Evolutionary conservation across 495 filamentous ascomycete genomes (phyloP).

Genomic region (Terfezia claveryi): DNA sequence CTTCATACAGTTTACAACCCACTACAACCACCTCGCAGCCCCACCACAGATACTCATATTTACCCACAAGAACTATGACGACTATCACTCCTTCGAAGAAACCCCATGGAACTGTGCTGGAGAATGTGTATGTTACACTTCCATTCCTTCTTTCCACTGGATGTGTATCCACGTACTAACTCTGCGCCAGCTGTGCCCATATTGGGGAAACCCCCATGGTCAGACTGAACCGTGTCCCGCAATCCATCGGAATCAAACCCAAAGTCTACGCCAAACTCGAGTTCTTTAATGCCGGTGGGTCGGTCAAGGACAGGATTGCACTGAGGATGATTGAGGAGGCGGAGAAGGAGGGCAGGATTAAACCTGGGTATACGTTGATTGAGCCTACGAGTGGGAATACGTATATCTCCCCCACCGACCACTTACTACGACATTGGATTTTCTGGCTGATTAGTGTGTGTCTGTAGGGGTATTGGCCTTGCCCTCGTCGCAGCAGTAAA

Average conservation of each 20-base stretch:
- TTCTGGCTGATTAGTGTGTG: constrained; percentile 6
- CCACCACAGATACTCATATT: no score
- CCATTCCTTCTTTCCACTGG: no score
- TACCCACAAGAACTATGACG: no score
- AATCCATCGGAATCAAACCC: constrained; percentile 67
- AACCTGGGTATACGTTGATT: constrained; percentile 89
- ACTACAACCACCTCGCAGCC: no score
- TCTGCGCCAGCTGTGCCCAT: background rate
- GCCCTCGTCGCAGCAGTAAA: constrained; percentile 88
- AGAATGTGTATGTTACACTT: background rate
- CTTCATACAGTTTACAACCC: no score
- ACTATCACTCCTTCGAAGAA: no score
- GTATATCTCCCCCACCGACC: constrained; percentile 24
- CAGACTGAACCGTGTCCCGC: constrained; percentile 72
- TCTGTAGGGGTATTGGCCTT: constrained; percentile 61
- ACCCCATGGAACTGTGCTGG: background rate
- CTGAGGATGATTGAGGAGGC: constrained; percentile 95
- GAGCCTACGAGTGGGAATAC: constrained; percentile 97
- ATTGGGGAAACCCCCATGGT: constrained; percentile 95
- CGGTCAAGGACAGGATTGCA: constrained; percentile 94
- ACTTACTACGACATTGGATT: background rate
- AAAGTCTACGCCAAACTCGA: constrained; percentile 90
- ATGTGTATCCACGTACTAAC: background rate
- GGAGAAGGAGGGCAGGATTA: constrained; percentile 75
- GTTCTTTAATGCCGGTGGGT: constrained; percentile 92